Evolutionary conservation across 2,329 filamentous ascomycete species (phyloP), one percentile per base, ranked within the genome.

Genomic region (Zopfia rhizophila): DNA sequence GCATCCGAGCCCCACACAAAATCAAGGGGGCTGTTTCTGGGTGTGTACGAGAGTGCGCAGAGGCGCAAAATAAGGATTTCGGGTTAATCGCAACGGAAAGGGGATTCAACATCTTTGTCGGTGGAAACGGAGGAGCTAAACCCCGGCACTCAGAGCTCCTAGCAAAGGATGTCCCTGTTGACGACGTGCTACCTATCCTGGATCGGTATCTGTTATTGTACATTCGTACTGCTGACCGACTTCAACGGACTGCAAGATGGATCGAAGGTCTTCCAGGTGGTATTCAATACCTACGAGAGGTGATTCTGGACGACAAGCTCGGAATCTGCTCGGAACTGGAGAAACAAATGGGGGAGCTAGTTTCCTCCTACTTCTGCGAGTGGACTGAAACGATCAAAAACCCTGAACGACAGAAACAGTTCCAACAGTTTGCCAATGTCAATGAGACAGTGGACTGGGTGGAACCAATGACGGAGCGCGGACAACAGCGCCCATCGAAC

Each of bases 201-300:
- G 90, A 95, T 68, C 85, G 90, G 23, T 95, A 91, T 65, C 80
- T 95, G 17, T 90, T 91, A 76, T 91, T 95, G 77, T 95, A 95
- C 75, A 92, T 95, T 60, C 87, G 90, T 54, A 93, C 90, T 0
- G 90, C 89, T 36, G 90, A 95, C 75, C 90, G 88, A 65, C 83
- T 95, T 1, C 89, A 95, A 72, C 83, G 90, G 35, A 95, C 90
- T 12, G 90, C 90, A 0, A 82, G 89, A 30, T 95, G 90, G 90
- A 76, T 95, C 18, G 90, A 94, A 69, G 80, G 78, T 37, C 80
- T 94, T 0, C 90, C 90, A 0, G 90, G 90, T 8, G 90, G 90
- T 1, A 85, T 95, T 70, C 79, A 81, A 44, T 93, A 93, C 66
- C 82, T 95, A 1, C 83, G 83, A 29, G 83, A 90, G 55, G 90